Conservation (phyloP, 2,329 filamentous ascomycete species). For the Aplosporella prunicola region DNA sequence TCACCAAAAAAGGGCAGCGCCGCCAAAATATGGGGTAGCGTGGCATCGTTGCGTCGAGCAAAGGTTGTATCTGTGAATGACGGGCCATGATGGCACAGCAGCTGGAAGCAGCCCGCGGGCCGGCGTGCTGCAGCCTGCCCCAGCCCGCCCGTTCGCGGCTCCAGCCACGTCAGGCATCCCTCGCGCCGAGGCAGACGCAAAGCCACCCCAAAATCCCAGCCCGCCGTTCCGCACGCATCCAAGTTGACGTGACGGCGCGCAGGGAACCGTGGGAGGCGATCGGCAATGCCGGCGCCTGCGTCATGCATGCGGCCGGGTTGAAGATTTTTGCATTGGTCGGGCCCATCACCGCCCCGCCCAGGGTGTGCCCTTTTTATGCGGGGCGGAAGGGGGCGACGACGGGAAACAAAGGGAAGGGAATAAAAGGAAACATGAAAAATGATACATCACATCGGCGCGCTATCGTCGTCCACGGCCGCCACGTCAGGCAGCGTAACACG, state of each 20-base stretch:
- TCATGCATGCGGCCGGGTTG: constrained; percentile 5
- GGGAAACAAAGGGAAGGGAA: not conserved
- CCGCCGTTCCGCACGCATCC: constrained; percentile 2
- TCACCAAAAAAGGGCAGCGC: too few relatives aligned
- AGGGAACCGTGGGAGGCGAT: constrained; percentile 5
- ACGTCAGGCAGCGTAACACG: constrained; percentile 5
- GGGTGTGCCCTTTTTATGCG: not conserved
- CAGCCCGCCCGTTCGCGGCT: too few relatives aligned
- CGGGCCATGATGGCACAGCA: too few relatives aligned
- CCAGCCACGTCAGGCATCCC: too few relatives aligned
- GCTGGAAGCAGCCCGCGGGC: too few relatives aligned
- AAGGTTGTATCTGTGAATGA: too few relatives aligned
- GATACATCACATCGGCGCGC: constrained; percentile 5
- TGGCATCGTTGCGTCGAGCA: too few relatives aligned
- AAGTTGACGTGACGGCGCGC: constrained; percentile 6
- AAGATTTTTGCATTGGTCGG: not conserved
- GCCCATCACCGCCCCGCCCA: too few relatives aligned
- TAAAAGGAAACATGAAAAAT: not conserved
- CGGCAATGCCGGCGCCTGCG: constrained; percentile 8
- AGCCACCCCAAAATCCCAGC: not conserved
- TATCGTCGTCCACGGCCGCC: constrained; percentile 1
- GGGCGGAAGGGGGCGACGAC: not conserved
- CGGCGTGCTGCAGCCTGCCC: too few relatives aligned
- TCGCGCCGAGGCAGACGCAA: too few relatives aligned
- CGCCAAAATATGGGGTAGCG: too few relatives aligned